phyloP scores from a whole-genome alignment of 768 basidiomycete genomes.

The Tricholoma flavovirens region DNA sequence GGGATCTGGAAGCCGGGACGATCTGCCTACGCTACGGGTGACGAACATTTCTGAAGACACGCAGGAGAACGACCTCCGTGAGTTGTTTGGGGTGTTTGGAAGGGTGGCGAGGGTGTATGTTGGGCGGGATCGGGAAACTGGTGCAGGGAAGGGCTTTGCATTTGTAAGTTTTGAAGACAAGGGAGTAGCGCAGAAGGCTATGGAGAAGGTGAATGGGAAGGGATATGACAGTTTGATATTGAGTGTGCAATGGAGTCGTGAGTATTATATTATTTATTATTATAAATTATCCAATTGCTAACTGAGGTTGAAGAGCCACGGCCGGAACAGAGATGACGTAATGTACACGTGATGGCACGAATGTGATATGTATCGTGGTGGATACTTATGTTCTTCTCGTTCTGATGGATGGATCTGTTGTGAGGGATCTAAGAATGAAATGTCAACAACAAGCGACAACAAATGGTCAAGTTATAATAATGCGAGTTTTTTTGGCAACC shows the following conservation, averaged over 20 bases:
- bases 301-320: constrained; percentile 25
- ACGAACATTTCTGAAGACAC: constrained; percentile 97
- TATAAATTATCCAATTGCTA: neutral
- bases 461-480: no score
- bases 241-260: constrained; percentile 59
- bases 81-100: constrained; percentile 84
- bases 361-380: no score
- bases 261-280: constrained; percentile 24
- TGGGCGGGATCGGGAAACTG: constrained; percentile 91
- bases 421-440: no score
- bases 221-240: constrained; percentile 91
- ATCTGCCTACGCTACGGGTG: constrained; percentile 92
- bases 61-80: constrained; percentile 88
- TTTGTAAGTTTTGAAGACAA: constrained; percentile 93
- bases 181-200: constrained; percentile 75
- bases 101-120: constrained; percentile 88
- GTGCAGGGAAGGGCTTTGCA: constrained; percentile 93
- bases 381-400: no score
- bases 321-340: constrained; percentile 28
- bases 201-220: constrained; percentile 86
- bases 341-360: no score
- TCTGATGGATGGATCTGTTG: neutral
- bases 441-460: no score
- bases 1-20: constrained; percentile 65
- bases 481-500: no score